These are phyloP conservation scores for Tetraselmis striata DNA, from an alignment of 139 green algal genomes.

Conservation along the genomic window DNA sequence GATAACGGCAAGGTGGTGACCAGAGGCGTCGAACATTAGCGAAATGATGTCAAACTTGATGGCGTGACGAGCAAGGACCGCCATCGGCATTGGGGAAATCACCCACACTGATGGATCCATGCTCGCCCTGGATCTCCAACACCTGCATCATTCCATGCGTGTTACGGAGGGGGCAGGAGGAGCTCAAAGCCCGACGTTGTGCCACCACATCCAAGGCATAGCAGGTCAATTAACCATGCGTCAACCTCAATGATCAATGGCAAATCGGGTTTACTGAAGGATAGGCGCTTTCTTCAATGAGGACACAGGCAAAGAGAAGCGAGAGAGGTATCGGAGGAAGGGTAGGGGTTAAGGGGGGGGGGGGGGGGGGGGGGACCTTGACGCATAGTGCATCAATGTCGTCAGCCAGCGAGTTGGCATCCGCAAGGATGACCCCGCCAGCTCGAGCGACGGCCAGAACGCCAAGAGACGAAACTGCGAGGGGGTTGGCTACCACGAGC, in stretches of 20 bases:
- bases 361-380: no score
- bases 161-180: no score
- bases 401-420: neutral
- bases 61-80: neutral
- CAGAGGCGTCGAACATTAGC: neutral
- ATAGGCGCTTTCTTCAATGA: no score
- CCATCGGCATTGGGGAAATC: neutral
- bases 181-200: no score
- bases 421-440: neutral
- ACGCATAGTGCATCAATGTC: neutral
- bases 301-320: no score
- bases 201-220: no score
- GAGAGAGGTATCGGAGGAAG: no score
- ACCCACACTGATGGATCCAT: neutral
- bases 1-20: neutral
- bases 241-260: no score
- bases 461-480: neutral
- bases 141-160: no score
- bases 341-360: no score
- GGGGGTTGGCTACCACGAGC: neutral
- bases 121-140: neutral
- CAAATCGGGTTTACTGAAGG: no score
- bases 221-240: no score
- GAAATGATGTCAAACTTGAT: neutral
- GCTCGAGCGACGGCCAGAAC: neutral